Evolutionary conservation across 371 early-diverging fungal species (phyloP).

Genomic region (Vairimorpha apis): DNA sequence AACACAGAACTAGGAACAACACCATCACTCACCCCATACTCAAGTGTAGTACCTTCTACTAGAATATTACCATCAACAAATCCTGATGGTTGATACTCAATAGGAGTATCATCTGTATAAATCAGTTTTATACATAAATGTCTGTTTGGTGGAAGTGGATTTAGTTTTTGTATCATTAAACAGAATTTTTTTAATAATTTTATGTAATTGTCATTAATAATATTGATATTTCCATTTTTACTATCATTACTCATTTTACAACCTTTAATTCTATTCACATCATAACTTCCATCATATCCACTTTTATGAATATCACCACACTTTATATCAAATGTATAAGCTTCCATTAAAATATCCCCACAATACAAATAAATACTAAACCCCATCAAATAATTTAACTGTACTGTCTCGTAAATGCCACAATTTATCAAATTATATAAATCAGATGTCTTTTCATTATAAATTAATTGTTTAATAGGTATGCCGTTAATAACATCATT

Average conservation of each 20-base stretch:
- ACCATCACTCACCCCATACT: too few relatives aligned
- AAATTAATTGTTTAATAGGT: neutral
- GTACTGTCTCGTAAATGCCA: neutral
- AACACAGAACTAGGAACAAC: too few relatives aligned
- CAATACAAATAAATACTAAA: neutral
- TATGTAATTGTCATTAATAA: neutral
- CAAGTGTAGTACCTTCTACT: neutral
- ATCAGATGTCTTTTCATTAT: neutral
- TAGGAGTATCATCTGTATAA: slow-evolving; percentile 25
- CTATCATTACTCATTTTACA: too few relatives aligned
- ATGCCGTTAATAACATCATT: neutral
- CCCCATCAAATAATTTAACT: neutral
- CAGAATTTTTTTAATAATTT: slow-evolving; percentile 4
- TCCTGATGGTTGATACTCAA: slow-evolving; percentile 20
- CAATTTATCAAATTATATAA: neutral
- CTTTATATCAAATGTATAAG: slow-evolving; percentile 6
- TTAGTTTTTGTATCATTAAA: slow-evolving; percentile 16
- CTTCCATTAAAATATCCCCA: neutral
- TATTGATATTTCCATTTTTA: too few relatives aligned
- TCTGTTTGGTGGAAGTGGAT: slow-evolving; percentile 24
- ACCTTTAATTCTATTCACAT: too few relatives aligned
- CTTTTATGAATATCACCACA: too few relatives aligned
- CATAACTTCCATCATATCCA: too few relatives aligned
- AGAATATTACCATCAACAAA: slow-evolving; percentile 20
- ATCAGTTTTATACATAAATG: slow-evolving; percentile 12